Conservation (phyloP, 768 basidiomycete species). For the Arthromyces matolae region DNA sequence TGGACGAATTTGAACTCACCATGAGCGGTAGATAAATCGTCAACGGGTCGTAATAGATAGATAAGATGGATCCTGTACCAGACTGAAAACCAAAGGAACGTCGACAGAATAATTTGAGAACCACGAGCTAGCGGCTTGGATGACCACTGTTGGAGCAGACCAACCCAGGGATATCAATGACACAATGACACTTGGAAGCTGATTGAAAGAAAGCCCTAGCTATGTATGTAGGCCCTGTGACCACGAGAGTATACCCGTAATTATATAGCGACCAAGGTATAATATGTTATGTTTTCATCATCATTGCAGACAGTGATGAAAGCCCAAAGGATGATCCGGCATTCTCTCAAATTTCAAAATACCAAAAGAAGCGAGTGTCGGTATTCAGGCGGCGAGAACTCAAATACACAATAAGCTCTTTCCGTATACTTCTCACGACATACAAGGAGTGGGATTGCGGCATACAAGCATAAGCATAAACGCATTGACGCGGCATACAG, state of each 20-base stretch:
- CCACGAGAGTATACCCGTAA: not conserved
- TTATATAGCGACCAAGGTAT: too few species aligned
- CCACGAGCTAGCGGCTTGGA: too few species aligned
- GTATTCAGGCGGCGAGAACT: too few species aligned
- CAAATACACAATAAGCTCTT: too few species aligned
- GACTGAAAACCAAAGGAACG: not conserved
- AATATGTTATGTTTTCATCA: not conserved
- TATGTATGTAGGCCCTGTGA: not conserved
- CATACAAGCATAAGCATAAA: constrained; percentile 12
- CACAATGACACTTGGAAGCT: constrained; percentile 12
- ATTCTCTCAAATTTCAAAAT: too few species aligned
- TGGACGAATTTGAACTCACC: constrained; percentile 13
- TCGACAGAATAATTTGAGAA: not conserved
- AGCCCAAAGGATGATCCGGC: too few species aligned
- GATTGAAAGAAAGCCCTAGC: constrained; percentile 4
- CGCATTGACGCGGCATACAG: constrained; percentile 21
- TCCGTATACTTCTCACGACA: not conserved
- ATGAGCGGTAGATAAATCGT: constrained; percentile 13
- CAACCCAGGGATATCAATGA: not conserved
- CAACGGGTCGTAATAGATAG: constrained; percentile 2
- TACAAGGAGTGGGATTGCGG: not conserved
- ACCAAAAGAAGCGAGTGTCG: too few species aligned
- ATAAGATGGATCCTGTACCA: not conserved
- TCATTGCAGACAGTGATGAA: constrained; percentile 1
- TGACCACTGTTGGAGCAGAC: too few species aligned